Evolutionary conservation across 169 alveolate genomes (phyloP).

Genomic region (Plasmodium sp.): DNA sequence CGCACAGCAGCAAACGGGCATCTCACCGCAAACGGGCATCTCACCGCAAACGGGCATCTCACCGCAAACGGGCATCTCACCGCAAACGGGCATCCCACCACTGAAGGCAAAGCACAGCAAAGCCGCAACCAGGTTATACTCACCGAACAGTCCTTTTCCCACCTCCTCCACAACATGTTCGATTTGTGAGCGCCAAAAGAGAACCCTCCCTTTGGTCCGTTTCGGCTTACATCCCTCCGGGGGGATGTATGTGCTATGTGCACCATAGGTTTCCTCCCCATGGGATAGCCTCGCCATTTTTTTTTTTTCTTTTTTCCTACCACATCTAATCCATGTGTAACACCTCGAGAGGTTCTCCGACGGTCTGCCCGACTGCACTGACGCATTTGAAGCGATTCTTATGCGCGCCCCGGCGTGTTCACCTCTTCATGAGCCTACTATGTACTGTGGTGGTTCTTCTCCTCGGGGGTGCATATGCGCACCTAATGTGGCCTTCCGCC

Average conservation of each 20-base stretch:
- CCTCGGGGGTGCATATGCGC: neutral
- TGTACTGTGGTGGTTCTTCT: neutral
- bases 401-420: neutral
- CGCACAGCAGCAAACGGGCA: too few species aligned
- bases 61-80: too few species aligned
- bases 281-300: neutral
- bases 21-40: too few species aligned
- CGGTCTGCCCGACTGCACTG: neutral
- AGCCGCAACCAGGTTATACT: conserved; percentile 11
- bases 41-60: too few species aligned
- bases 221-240: neutral
- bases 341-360: neutral
- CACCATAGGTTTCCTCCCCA: neutral
- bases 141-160: conserved; percentile 14
- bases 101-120: neutral
- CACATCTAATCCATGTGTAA: neutral
- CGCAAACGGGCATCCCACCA: neutral
- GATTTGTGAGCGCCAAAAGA: neutral
- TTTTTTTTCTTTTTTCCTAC: neutral
- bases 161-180: conserved; percentile 43
- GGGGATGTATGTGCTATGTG: neutral
- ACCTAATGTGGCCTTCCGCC: neutral
- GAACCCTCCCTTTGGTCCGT: neutral
- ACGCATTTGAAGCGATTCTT: neutral
- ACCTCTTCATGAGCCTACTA: neutral